Conservation (phyloP, 257 asterid species). For the Solanum paucissectum region DNA sequence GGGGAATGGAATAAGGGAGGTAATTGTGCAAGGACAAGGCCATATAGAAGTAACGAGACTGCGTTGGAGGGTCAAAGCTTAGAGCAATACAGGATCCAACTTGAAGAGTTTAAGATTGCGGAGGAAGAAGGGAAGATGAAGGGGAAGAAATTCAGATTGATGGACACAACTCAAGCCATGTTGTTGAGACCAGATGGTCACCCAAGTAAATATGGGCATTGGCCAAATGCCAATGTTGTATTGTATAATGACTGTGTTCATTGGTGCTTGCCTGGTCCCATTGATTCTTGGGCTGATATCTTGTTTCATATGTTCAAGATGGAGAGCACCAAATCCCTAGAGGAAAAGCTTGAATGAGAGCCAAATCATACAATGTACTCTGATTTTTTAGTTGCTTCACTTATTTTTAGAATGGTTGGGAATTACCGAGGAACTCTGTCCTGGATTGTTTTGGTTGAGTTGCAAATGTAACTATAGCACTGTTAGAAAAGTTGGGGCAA, state of each 20-base stretch:
- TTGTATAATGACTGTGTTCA: constrained; percentile 28
- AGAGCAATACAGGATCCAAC: constrained; percentile 20
- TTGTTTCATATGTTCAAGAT: constrained; percentile 31
- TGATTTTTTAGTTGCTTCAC: background rate
- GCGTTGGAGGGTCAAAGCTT: constrained; percentile 2
- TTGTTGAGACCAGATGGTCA: constrained; percentile 37
- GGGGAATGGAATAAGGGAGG: constrained; percentile 30
- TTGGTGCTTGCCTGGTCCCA: constrained; percentile 48
- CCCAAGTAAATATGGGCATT: constrained; percentile 25
- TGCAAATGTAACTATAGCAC: background rate
- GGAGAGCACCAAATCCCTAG: constrained; percentile 13
- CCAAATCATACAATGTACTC: background rate
- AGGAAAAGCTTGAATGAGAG: constrained; percentile 4
- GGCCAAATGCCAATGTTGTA: constrained; percentile 14
- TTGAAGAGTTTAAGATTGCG: constrained; percentile 24
- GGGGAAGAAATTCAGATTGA: constrained; percentile 16
- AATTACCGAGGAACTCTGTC: background rate
- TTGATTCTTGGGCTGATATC: constrained; percentile 37
- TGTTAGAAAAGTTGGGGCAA: background rate
- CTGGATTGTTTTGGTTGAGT: background rate
- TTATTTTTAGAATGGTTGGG: background rate
- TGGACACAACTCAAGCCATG: constrained; percentile 28
- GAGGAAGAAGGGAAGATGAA: constrained; percentile 15
- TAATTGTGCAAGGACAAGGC: constrained; percentile 17
- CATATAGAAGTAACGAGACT: constrained; percentile 14